Evolutionary conservation across 768 basidiomycete species (phyloP), one percentile per base, ranked within the genome.

Genomic region (Suillus clintonianus): DNA sequence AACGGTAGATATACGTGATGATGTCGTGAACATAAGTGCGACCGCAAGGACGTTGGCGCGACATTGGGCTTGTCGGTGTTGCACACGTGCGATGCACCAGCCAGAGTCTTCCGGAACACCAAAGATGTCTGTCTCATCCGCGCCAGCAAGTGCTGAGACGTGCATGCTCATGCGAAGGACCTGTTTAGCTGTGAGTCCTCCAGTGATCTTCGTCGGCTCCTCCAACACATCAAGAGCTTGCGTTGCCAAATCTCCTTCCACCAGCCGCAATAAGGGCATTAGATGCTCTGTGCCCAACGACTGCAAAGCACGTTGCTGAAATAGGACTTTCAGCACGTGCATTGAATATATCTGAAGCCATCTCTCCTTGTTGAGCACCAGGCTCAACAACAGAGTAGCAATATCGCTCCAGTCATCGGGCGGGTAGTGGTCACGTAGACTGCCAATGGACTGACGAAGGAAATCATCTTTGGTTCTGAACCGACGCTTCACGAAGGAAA

Each of bases 381-480:
- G 82, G 13, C 94, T 91, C 13, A 97, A 82, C n/a, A 97, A 85
- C 17, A 95, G 82, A 1, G 92, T 92, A 55, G 94, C 88, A 22
- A 95, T 86, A 34, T 94, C 89, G 2, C 90, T 84, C 86, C 92
- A 92, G 68, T 88, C 80, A 58, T 91, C 84, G 4, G 80, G 80
- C 0, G 87, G 86, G 70, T 94, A 95, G 74, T 93, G 89, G 71
- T 97, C 95, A 24, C 94, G 87, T 42, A 98, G 82, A 68, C 91
- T 89, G 2, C 87, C 82, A 24, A 94, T 89, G 0, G 93, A 94
- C 72, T 97, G 94, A 5, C 94, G 88, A 63, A 97, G 83, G 78
- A 97, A 97, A 76, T 97, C 95, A 59, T 98, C 95, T 70, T 89
- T 89, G 2, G 94, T 94, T 55, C 95, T 83, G 82, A 98, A 97